Base-by-base conservation (phyloP, 441 rosid species). In the Dalechampia spathulata region DNA sequence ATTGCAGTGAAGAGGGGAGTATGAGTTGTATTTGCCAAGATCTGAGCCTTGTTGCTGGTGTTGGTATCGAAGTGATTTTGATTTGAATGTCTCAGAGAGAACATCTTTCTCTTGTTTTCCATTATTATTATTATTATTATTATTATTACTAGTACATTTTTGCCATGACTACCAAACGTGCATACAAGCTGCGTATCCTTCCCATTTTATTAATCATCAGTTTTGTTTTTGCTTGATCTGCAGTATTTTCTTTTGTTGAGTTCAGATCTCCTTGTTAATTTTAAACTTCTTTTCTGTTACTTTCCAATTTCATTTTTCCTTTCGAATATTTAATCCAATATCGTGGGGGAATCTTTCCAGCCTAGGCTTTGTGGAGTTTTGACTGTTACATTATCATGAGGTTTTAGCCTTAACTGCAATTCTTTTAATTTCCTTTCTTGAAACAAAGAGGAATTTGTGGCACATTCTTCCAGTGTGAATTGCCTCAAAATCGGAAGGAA, bases 111-210 rank as follows among this genome's bases (percentile, higher is more conserved):
- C n/a, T n/a, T n/a, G n/a, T n/a, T n/a, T n/a, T n/a, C n/a, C n/a
- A n/a, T n/a, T n/a, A n/a, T n/a, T n/a, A n/a, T n/a, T n/a, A 50
- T 19, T 42, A 16, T 21, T 14, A 21, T 20, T 32, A 7, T 43
- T 30, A 15, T 58, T 41, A 47, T 6, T 6, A 11, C 37, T 50
- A 27, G 13, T 40, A 11, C 36, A 25, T 53, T 53, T 43, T 1
- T 52, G 60, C 73, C 76, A 94, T 94, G 99, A 81, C 86, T 72
- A 90, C 99, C 70, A 94, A 90, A 71, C 98, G 99, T 64, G 95
- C 97, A 41, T 94, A 94, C 85, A 94, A 94, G 81, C 96, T 94
- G 55, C 99, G 99, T 94, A 94, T 94, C 99, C 97, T 83, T 65
- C 43, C 3, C 5, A 28, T 42, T 41, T 63, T 13, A 40, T 54